A percentile compares a stretch with the other conserved stretches of the same genome.
phyloP scores from a whole-genome alignment of 2,329 filamentous ascomycete species.

The Epichloe sp. region DNA sequence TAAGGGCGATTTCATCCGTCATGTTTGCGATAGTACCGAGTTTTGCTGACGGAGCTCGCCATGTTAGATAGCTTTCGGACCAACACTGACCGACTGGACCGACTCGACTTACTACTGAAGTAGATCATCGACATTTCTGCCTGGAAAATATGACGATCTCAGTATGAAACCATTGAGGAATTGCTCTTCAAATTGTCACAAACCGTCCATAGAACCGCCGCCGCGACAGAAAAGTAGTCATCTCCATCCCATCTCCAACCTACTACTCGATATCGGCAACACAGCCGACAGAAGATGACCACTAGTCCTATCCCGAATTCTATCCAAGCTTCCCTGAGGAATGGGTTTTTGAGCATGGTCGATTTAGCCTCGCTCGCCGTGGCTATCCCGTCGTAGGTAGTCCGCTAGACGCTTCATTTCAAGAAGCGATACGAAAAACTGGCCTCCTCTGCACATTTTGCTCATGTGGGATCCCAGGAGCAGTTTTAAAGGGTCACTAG shows the following conservation, averaged over 20 bases:
- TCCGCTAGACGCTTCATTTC: background rate
- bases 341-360: background rate
- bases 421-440: background rate
- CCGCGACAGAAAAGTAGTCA: background rate
- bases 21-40: conserved; percentile 26
- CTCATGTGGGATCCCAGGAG: background rate
- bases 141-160: background rate
- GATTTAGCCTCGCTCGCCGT: background rate
- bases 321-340: background rate
- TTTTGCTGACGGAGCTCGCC: conserved; percentile 14
- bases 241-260: conserved; percentile 3
- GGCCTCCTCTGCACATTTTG: background rate
- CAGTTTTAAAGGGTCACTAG: background rate
- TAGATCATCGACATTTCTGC: background rate
- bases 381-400: background rate
- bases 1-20: conserved; percentile 17
- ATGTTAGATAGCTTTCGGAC: background rate
- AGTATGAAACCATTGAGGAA: no score
- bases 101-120: background rate
- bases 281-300: background rate
- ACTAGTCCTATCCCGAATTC: background rate
- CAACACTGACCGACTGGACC: background rate
- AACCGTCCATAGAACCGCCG: conserved; percentile 1
- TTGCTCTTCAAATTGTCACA: background rate
- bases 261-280: background rate